Evolutionary conservation across 2,329 filamentous ascomycete species (phyloP).

Genomic region (Thermoascus crustaceus): DNA sequence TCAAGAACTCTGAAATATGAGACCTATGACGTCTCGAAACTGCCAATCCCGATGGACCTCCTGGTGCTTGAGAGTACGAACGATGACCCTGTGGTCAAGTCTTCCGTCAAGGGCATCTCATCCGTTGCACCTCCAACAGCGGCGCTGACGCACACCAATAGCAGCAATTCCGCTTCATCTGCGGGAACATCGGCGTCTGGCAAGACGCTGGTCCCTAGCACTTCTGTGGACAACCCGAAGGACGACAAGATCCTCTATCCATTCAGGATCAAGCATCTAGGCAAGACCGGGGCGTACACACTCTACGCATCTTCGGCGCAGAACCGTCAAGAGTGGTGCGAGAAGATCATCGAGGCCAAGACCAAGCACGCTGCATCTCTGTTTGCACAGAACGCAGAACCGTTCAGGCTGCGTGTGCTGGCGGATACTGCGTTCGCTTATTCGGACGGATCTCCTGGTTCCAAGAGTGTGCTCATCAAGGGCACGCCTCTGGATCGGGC

Average conservation of each 20-base stretch:
- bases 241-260: conserved; percentile 85
- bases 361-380: conserved; percentile 83
- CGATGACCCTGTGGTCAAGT: conserved; percentile 83
- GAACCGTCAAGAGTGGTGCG: conserved; percentile 79
- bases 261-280: conserved; percentile 91
- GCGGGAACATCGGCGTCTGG: conserved; percentile 42
- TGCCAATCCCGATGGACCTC: conserved; percentile 94
- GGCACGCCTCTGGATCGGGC: conserved; percentile 88
- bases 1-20: conserved; percentile 66
- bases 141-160: conserved; percentile 54
- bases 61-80: conserved; percentile 86
- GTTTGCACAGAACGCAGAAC: conserved; percentile 87
- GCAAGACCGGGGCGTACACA: conserved; percentile 78
- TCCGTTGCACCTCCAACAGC: conserved; percentile 47
- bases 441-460: conserved; percentile 42
- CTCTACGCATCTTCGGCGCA: conserved; percentile 72
- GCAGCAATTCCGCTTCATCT: conserved; percentile 49
- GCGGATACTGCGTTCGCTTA: conserved; percentile 74
- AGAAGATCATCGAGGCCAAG: conserved; percentile 90
- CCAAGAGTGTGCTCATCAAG: conserved; percentile 68
- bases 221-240: conserved; percentile 47
- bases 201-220: conserved; percentile 40
- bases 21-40: conserved; percentile 84
- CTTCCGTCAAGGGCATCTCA: conserved; percentile 61
- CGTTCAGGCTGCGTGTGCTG: conserved; percentile 84